Conservation (phyloP, 2,329 filamentous ascomycete genomes). For the Sclerotinia trifoliorum region DNA sequence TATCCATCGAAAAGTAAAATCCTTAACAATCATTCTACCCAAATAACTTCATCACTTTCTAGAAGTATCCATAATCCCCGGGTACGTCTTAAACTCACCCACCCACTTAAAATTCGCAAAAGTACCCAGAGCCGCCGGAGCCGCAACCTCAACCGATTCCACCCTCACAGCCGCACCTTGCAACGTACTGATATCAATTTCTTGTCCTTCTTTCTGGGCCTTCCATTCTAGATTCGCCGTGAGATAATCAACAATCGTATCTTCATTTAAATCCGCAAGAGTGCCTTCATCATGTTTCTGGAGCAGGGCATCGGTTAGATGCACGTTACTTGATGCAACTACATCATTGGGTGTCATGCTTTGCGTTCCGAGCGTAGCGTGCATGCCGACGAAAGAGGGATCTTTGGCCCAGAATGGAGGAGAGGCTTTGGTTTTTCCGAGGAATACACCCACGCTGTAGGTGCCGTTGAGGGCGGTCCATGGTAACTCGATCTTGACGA, state of each 20-base stretch:
- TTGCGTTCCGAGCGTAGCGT: conserved; percentile 10
- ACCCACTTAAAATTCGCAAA: conserved; percentile 22
- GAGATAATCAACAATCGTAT: conserved; percentile 35
- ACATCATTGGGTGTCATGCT: conserved; percentile 22
- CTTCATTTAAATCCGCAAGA: conserved; percentile 33
- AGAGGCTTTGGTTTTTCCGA: conserved; percentile 37
- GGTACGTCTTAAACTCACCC: conserved; percentile 16
- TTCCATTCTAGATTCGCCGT: conserved; percentile 34
- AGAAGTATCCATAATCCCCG: neutral
- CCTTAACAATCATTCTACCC: neutral
- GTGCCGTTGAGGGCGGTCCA: conserved; percentile 38
- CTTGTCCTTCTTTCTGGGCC: conserved; percentile 19
- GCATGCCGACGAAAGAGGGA: conserved; percentile 19
- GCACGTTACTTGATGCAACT: conserved; percentile 42
- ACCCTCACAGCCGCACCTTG: neutral
- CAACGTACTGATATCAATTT: conserved; percentile 11
- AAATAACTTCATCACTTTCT: neutral
- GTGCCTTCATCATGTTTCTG: conserved; percentile 32
- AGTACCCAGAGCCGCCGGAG: conserved; percentile 4
- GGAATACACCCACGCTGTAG: conserved; percentile 40
- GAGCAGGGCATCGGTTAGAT: conserved; percentile 41
- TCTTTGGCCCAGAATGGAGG: conserved; percentile 27
- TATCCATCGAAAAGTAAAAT: neutral
- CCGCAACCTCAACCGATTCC: conserved; percentile 15
- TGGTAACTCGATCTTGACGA: conserved; percentile 38